Evolutionary conservation across 306 rosid genomes (phyloP).

Genomic region (Lathyrus sativus): DNA sequence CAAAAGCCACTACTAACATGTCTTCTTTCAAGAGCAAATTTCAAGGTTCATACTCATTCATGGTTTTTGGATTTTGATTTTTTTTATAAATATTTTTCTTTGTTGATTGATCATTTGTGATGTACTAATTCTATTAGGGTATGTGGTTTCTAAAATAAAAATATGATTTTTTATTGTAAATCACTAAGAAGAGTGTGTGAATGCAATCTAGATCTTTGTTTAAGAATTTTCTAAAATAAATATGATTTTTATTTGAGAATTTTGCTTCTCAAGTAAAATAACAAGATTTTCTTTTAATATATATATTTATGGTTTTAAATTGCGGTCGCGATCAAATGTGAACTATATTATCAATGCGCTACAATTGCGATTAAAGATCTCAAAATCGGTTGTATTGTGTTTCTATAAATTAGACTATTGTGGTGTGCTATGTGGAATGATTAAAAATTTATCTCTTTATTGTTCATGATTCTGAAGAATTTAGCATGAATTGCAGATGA

Average conservation of each 20-base stretch:
- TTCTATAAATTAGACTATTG: too few species aligned
- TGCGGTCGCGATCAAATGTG: too few species aligned
- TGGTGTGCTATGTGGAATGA: background rate
- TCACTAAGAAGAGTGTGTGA: background rate
- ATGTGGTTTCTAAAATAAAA: conserved; percentile 12
- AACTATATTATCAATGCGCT: too few species aligned
- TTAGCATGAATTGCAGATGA: conserved; percentile 62
- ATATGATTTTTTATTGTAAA: background rate
- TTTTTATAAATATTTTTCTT: background rate
- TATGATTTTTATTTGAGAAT: background rate
- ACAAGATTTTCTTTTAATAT: too few species aligned
- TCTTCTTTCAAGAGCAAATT: conserved; percentile 73
- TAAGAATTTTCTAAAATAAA: background rate
- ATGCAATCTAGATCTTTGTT: conserved; percentile 25
- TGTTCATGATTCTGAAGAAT: conserved; percentile 16
- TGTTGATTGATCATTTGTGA: background rate
- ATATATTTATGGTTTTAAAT: too few species aligned
- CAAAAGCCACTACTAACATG: conserved; percentile 40
- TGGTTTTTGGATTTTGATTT: background rate
- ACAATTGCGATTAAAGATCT: too few species aligned
- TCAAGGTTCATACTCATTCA: conserved; percentile 48
- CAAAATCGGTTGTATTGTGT: background rate
- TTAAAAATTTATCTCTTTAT: background rate
- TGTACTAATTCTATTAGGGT: background rate
- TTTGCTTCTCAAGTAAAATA: background rate